Conservation (phyloP, 768 basidiomycete genomes). For the Scleroderma citrinum region DNA sequence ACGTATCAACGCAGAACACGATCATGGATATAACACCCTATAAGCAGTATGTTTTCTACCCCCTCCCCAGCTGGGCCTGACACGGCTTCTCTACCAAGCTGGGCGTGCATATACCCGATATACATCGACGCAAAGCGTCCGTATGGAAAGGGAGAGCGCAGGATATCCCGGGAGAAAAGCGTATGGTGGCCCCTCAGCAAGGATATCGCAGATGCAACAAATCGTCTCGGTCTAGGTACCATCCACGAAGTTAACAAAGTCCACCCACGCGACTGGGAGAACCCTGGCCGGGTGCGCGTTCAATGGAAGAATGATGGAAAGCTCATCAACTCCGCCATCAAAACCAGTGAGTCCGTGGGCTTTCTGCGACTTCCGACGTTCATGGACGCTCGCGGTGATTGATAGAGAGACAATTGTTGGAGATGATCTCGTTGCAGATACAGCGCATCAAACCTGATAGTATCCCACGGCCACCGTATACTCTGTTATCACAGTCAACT, state of each 20-base stretch:
- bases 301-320: conserved; percentile 82
- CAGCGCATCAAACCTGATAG: conserved; percentile 68
- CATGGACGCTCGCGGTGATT: neutral
- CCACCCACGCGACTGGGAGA: conserved; percentile 97
- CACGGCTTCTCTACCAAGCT: conserved; percentile 34
- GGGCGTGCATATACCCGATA: conserved; percentile 95
- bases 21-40: conserved; percentile 77
- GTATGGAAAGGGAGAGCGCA: conserved; percentile 74
- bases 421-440: conserved; percentile 67
- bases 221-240: conserved; percentile 67
- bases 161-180: conserved; percentile 71
- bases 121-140: conserved; percentile 95
- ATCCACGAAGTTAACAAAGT: conserved; percentile 87
- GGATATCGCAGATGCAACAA: conserved; percentile 84
- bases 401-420: conserved; percentile 74
- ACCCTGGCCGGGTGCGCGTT: conserved; percentile 91
- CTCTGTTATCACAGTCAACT: conserved; percentile 26
- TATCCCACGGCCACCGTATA: conserved; percentile 60
- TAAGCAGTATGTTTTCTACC: conserved; percentile 54
- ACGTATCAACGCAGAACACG: conserved; percentile 28
- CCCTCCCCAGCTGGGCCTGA: conserved; percentile 2
- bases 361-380: neutral
- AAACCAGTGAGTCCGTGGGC: conserved; percentile 54
- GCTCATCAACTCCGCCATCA: conserved; percentile 61
- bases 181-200: conserved; percentile 95